Evolutionary conservation across 495 filamentous ascomycete species (phyloP).

Genomic region (Xylaria scruposa): DNA sequence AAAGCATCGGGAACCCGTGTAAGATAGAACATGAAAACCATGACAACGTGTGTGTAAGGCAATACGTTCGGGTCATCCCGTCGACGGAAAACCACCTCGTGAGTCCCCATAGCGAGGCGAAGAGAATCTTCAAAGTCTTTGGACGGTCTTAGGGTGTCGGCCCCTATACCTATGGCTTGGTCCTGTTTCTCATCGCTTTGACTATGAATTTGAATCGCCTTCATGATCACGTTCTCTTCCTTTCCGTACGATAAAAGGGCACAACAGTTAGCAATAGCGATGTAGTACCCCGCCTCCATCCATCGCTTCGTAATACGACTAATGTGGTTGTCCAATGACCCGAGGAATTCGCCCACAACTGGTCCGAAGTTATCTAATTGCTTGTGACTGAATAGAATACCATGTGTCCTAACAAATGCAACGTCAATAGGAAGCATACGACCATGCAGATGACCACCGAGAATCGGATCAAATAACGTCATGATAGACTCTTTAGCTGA

Average conservation of each 20-base stretch:
- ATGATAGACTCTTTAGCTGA: constrained; percentile 72
- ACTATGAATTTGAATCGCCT: constrained; percentile 38
- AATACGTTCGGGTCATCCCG: constrained; percentile 68
- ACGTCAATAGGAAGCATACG: constrained; percentile 48
- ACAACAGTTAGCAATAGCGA: constrained; percentile 56
- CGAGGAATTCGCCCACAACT: constrained; percentile 58
- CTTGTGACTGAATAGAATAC: constrained; percentile 66
- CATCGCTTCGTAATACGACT: constrained; percentile 62
- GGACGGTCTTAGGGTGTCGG: constrained; percentile 25
- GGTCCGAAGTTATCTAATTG: constrained; percentile 54
- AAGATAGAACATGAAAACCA: constrained; percentile 73
- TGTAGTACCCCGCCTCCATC: constrained; percentile 73
- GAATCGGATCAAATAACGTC: constrained; percentile 73
- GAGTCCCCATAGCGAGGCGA: constrained; percentile 42
- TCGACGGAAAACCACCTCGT: constrained; percentile 64
- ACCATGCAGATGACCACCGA: constrained; percentile 44
- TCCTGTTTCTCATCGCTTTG: constrained; percentile 30
- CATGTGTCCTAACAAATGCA: constrained; percentile 69
- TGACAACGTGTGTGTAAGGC: constrained; percentile 69
- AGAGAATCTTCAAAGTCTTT: constrained; percentile 37
- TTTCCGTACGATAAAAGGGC: constrained; percentile 49
- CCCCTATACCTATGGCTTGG: neutral
- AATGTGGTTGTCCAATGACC: constrained; percentile 65
- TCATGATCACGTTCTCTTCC: constrained; percentile 46
- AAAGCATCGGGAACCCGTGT: constrained; percentile 59